A percentile compares a stretch with the other conserved stretches of the same genome.
Conservation (phyloP, 208 protist genomes). For the Leishmania tarentolae region DNA sequence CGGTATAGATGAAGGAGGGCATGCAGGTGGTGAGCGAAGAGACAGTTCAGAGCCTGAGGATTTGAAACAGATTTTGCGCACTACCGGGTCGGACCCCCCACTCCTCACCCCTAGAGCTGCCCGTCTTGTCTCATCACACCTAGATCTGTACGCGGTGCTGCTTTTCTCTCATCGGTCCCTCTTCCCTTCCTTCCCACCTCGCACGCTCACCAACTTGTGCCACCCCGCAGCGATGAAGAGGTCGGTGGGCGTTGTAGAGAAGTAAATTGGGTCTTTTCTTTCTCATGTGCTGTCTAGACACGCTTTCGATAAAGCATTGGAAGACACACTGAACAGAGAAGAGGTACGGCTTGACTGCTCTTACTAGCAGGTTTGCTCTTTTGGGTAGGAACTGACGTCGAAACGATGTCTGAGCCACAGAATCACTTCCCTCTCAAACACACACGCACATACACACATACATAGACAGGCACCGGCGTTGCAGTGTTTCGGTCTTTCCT, state of each 20-base stretch:
- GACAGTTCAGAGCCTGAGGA: neutral
- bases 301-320: neutral
- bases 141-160: neutral
- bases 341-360: neutral
- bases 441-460: neutral
- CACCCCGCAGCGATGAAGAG: neutral
- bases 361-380: neutral
- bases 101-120: neutral
- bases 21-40: neutral
- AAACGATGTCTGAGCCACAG: no score
- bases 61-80: neutral
- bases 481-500: neutral
- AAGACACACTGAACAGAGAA: neutral
- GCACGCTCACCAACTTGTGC: neutral
- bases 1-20: neutral
- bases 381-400: neutral
- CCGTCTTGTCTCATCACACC: neutral
- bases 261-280: neutral
- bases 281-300: neutral
- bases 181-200: neutral
- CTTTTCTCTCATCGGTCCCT: neutral
- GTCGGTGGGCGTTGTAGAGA: neutral
- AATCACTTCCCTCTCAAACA: neutral
- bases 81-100: neutral
- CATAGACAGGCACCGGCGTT: neutral